phyloP scores from a whole-genome alignment of 164 flowering plant genomes.

The Piper longum region DNA sequence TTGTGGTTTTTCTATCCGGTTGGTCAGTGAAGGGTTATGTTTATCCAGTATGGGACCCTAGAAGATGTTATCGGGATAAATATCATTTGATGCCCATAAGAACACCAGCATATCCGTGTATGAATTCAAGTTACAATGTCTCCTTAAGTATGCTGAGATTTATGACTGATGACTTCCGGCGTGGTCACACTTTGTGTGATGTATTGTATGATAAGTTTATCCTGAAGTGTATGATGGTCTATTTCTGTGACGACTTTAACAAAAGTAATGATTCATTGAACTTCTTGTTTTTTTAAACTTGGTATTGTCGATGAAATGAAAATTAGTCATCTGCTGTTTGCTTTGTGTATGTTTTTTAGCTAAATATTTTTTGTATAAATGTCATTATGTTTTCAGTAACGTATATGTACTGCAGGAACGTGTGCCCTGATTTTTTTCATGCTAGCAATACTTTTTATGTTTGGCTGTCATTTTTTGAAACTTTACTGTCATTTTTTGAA shows the following conservation, averaged over 20 bases:
- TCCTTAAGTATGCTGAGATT: conserved; percentile 76
- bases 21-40: too few species aligned
- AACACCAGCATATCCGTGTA: conserved; percentile 93
- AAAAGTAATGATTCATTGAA: background rate
- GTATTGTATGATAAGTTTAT: conserved; percentile 18
- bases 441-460: too few species aligned
- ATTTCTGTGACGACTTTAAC: too few species aligned
- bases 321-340: background rate
- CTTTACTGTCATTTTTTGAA: too few species aligned
- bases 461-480: too few species aligned
- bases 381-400: too few species aligned
- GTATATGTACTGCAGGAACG: too few species aligned
- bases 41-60: conserved; percentile 69
- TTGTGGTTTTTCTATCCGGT: too few species aligned
- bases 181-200: conserved; percentile 76
- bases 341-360: too few species aligned
- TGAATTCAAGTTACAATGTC: conserved; percentile 97
- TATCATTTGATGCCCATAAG: conserved; percentile 87
- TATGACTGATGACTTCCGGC: conserved; percentile 71
- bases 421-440: too few species aligned
- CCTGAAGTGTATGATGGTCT: background rate
- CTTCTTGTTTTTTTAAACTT: background rate
- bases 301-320: background rate
- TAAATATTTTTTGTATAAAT: too few species aligned
- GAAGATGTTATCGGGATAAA: conserved; percentile 56